These are phyloP conservation scores for Eimeria tenella DNA, from an alignment of 169 alveolate species.

Conservation along the genomic window DNA sequence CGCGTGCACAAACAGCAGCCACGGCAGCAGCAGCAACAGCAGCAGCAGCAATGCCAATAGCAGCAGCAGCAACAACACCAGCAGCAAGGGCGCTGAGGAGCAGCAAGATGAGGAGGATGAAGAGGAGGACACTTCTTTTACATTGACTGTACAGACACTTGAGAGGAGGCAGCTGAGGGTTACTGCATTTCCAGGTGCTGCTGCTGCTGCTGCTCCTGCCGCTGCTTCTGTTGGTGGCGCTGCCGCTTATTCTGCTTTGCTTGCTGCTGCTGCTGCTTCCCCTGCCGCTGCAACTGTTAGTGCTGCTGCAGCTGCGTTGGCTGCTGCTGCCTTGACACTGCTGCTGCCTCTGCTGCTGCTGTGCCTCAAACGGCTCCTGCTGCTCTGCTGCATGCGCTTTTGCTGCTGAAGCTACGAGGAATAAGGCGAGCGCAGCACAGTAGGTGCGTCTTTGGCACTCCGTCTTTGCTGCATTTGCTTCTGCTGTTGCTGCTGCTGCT, in stretches of 20 bases:
- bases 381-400: too few species aligned
- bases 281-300: too few species aligned
- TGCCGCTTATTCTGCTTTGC: background rate
- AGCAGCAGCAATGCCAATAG: background rate
- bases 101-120: slow-evolving; percentile 17
- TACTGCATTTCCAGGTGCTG: slow-evolving; percentile 25
- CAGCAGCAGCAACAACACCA: slow-evolving; percentile 20
- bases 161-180: slow-evolving; percentile 13
- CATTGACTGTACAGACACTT: slow-evolving; percentile 35
- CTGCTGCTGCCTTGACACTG: too few species aligned
- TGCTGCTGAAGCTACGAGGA: too few species aligned
- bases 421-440: too few species aligned
- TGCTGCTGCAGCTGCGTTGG: too few species aligned
- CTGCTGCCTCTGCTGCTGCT: too few species aligned
- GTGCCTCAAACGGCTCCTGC: too few species aligned
- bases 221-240: background rate
- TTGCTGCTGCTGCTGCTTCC: background rate
- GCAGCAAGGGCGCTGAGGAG: background rate
- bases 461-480: background rate
- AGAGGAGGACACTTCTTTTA: background rate
- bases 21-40: background rate
- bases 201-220: background rate
- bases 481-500: background rate
- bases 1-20: background rate
- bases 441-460: too few species aligned